These are phyloP conservation scores for Rutidosis leptorrhynchoides DNA, from an alignment of 129 eudicot genomes.

Conservation along the genomic window DNA sequence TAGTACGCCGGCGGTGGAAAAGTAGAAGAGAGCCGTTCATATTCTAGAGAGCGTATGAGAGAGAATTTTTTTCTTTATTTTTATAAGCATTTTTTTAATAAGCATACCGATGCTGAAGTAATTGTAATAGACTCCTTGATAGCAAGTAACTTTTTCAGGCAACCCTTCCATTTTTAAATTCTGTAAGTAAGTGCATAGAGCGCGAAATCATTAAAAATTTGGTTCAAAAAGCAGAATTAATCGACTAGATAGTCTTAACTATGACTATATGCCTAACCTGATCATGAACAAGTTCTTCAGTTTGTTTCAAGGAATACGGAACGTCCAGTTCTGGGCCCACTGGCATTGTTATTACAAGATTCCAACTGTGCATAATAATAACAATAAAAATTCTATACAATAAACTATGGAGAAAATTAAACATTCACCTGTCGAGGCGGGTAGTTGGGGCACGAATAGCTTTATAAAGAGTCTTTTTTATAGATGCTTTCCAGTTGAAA, in stretches of 20 bases:
- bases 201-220: not conserved
- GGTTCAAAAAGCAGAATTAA: not conserved
- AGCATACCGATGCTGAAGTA: conserved; percentile 90
- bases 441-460: conserved; percentile 46
- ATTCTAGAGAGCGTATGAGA: no score
- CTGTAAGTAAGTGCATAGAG: conserved; percentile 44
- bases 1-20: no score
- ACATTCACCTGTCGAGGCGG: conserved; percentile 89
- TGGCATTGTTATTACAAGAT: conserved; percentile 68
- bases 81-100: not conserved
- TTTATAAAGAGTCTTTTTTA: conserved; percentile 79
- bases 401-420: no score
- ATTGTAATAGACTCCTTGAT: conserved; percentile 88
- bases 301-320: conserved; percentile 64
- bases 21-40: no score
- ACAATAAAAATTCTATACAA: not conserved
- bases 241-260: conserved; percentile 1
- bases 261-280: conserved; percentile 46
- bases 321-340: conserved; percentile 54
- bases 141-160: conserved; percentile 68
- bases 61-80: no score
- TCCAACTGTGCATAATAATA: conserved; percentile 76
- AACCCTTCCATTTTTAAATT: conserved; percentile 51
- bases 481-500: conserved; percentile 86
- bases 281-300: conserved; percentile 66